A percentile compares a stretch with the other conserved stretches of the same genome.
Conservation (phyloP, 768 basidiomycete genomes). For the Pulveroboletus sp. region DNA sequence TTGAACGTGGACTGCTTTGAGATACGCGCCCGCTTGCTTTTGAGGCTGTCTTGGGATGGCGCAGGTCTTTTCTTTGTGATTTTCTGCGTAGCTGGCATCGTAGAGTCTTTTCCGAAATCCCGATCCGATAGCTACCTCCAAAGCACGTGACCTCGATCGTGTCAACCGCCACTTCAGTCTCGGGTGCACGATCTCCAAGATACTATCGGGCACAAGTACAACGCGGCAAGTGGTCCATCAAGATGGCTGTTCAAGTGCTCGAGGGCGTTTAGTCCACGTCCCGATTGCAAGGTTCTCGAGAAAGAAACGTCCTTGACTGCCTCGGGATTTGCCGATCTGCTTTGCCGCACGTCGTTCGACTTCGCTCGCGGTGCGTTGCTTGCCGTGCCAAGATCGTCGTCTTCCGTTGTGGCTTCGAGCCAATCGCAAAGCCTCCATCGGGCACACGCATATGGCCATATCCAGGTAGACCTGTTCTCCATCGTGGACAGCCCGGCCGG, state of each 20-base stretch:
- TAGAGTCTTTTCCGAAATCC: neutral
- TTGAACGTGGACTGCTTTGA: slow-evolving; percentile 31
- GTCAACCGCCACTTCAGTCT: no score
- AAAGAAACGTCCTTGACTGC: no score
- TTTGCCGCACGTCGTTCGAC: neutral
- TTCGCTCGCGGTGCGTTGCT: slow-evolving; percentile 9
- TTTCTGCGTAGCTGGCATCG: slow-evolving; percentile 46
- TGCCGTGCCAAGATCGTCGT: slow-evolving; percentile 24
- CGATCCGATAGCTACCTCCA: neutral
- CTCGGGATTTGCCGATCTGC: slow-evolving; percentile 14
- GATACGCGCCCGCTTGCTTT: slow-evolving; percentile 51
- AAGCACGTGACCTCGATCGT: slow-evolving; percentile 17
- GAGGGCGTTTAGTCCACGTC: no score
- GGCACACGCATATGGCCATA: slow-evolving; percentile 5
- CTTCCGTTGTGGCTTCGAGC: slow-evolving; percentile 20
- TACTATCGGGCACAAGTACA: neutral
- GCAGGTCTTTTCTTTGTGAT: slow-evolving; percentile 51
- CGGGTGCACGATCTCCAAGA: no score
- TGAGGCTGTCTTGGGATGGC: slow-evolving; percentile 44
- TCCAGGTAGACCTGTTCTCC: neutral
- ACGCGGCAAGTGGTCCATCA: no score
- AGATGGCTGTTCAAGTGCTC: no score
- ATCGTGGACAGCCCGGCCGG: neutral
- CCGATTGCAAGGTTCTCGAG: no score
- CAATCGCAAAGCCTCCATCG: slow-evolving; percentile 6